Evolutionary conservation across 2,329 filamentous ascomycete genomes (phyloP), one percentile per base, ranked within the genome.

Genomic region (Scortechinia acanthostroma): DNA sequence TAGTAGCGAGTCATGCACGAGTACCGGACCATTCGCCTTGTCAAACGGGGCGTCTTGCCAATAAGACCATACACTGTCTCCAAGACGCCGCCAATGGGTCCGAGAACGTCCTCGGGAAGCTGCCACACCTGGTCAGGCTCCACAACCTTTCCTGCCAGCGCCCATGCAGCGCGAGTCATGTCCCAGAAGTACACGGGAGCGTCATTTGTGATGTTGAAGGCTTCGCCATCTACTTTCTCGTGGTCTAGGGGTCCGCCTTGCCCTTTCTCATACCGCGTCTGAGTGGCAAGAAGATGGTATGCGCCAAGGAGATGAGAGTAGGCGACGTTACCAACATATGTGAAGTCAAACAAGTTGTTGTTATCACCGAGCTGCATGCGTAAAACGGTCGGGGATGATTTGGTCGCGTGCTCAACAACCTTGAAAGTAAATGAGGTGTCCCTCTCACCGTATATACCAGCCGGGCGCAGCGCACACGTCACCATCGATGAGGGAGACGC

Each of bases 191-290:
- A 76, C 4, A 81, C 63, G 0, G 80, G 79, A 46, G 73, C 64
- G 50, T 78, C 76, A 52, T 85, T 85, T 21, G 77, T 78, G 51
- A 85, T 72, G 61, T 83, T 83, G 59, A 86, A 77, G 2, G 78
- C 73, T 49, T 83, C 69, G 3, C 80, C 81, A 43, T 74, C 73
- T 10, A 74, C 66, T n/a, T 64, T 60, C 51, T 44, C 69, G 68
- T 48, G 61, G 53, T 50, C 67, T 64, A n/a, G 68, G 52, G 21
- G 63, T 56, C 71, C 5, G 69, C 70, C 22, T 66, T 65, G 15
- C 42, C 49, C 42, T 40, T 43, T 28, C 40, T 44, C 43, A 42
- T 63, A 61, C 25, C 58, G 47, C 20, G 68, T 65, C 28, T 65
- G 62, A 1, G 67, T 69, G 5, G 61, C 61, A 10, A 82, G 60